A percentile compares a stretch with the other conserved stretches of the same genome.
Evolutionary conservation across 75 land plant genomes (phyloP).

Genomic region (Cunninghamia lanceolata): DNA sequence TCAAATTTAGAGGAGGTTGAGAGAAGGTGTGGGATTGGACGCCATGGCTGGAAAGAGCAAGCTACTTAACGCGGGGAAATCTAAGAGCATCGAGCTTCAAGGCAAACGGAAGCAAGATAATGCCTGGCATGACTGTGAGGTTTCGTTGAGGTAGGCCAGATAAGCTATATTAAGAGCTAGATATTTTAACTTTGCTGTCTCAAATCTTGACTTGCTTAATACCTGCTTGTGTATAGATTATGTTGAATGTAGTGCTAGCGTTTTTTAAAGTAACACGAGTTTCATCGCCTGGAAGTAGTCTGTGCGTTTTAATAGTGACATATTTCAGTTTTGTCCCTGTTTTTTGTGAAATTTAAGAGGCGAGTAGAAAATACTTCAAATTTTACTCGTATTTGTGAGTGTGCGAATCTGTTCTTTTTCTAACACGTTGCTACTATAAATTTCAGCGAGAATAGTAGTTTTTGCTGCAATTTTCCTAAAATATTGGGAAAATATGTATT

Average conservation of each 20-base stretch:
- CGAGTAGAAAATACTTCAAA: neutral
- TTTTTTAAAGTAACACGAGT: neutral
- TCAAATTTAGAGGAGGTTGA: neutral
- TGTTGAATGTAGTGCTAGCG: neutral
- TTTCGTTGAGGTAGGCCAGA: neutral
- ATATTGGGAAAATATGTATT: neutral
- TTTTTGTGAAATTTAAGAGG: neutral
- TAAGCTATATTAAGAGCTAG: neutral
- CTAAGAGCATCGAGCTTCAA: neutral
- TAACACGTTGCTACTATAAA: neutral
- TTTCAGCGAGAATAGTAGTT: neutral
- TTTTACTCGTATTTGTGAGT: neutral
- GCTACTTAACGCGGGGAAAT: neutral
- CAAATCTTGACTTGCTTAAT: neutral
- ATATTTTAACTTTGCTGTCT: neutral
- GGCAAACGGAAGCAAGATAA: neutral
- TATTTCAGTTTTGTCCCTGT: neutral
- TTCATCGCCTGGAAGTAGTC: neutral
- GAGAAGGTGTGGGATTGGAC: neutral
- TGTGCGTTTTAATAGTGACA: neutral
- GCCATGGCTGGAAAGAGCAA: neutral
- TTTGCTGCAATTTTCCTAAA: neutral
- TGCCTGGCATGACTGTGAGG: neutral
- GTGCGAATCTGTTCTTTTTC: neutral
- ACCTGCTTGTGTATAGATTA: neutral